Evolutionary conservation across 768 basidiomycete species (phyloP).

Genomic region (Trametes maxima): DNA sequence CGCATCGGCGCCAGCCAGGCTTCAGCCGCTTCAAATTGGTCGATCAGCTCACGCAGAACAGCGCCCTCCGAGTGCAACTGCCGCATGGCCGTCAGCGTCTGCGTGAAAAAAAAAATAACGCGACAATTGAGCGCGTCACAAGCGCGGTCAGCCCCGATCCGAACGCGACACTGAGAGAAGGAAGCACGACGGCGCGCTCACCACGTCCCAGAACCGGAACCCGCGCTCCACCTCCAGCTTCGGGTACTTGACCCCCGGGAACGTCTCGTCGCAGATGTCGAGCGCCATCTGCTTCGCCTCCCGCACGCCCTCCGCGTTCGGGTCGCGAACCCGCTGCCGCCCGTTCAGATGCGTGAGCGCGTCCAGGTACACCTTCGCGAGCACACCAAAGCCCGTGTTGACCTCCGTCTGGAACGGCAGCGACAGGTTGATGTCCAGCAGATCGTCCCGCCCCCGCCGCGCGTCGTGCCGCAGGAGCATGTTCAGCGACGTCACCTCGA

Average conservation of each 20-base stretch:
- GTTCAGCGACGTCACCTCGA: conserved; percentile 91
- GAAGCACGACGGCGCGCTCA: conserved; percentile 46
- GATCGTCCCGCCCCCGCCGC: conserved; percentile 82
- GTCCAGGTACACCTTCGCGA: conserved; percentile 96
- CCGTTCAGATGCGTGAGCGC: conserved; percentile 88
- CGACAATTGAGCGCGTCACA: background rate
- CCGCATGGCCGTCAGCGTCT: conserved; percentile 89
- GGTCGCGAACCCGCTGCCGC: conserved; percentile 72
- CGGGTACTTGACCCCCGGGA: conserved; percentile 87
- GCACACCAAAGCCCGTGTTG: conserved; percentile 96
- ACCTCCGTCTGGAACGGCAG: conserved; percentile 95
- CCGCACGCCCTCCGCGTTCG: conserved; percentile 75
- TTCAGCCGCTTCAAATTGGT: conserved; percentile 96
- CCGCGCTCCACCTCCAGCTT: conserved; percentile 91
- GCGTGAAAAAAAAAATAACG: conserved; percentile 16
- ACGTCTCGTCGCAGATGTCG: conserved; percentile 91
- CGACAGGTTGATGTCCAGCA: conserved; percentile 89
- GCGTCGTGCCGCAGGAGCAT: conserved; percentile 92
- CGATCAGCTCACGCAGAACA: conserved; percentile 84
- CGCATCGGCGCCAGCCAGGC: conserved; percentile 92
- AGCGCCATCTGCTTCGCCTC: conserved; percentile 87
- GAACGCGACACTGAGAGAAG: background rate
- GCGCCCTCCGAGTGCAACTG: conserved; percentile 82
- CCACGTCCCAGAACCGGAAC: conserved; percentile 98
- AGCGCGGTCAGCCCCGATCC: conserved; percentile 6